A percentile compares a stretch with the other conserved stretches of the same genome.
Conservation (phyloP, 1,284 basidiomycete genomes). For the Cryptococcus sp. region DNA sequence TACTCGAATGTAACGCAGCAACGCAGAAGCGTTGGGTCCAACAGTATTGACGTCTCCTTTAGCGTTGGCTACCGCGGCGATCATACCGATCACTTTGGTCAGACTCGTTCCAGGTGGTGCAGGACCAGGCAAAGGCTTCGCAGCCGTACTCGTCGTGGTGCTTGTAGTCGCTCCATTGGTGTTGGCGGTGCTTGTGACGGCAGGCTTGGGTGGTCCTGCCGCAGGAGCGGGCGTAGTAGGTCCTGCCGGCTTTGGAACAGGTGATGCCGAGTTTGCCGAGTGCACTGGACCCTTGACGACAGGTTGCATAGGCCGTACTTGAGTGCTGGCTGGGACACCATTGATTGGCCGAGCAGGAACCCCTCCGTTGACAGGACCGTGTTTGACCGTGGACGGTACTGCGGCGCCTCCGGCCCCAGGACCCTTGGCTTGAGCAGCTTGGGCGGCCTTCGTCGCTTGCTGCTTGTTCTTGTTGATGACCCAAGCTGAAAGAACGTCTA, state of each 20-base stretch:
- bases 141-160: not conserved
- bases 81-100: slow-evolving; percentile 48
- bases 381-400: not conserved
- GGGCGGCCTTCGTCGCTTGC: slow-evolving; percentile 30
- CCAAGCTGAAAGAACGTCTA: slow-evolving; percentile 48
- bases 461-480: slow-evolving; percentile 49
- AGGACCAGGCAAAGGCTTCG: slow-evolving; percentile 33
- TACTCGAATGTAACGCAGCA: slow-evolving; percentile 47
- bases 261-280: not conserved
- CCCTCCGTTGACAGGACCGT: slow-evolving; percentile 2
- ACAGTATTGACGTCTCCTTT: slow-evolving; percentile 49
- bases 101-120: slow-evolving; percentile 47
- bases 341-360: slow-evolving; percentile 1
- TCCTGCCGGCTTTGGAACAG: slow-evolving; percentile 1
- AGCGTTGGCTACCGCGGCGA: slow-evolving; percentile 48
- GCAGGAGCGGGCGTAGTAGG: not conserved
- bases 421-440: slow-evolving; percentile 22
- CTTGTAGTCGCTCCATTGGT: no score
- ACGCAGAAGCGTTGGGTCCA: slow-evolving; percentile 43
- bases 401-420: not conserved
- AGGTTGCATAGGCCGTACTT: not conserved
- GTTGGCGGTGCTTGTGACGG: not conserved
- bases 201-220: not conserved
- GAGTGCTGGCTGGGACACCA: not conserved
- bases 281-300: not conserved